Evolutionary conservation across 2,329 filamentous ascomycete genomes (phyloP).

Genomic region (Monosporascus sp.): DNA sequence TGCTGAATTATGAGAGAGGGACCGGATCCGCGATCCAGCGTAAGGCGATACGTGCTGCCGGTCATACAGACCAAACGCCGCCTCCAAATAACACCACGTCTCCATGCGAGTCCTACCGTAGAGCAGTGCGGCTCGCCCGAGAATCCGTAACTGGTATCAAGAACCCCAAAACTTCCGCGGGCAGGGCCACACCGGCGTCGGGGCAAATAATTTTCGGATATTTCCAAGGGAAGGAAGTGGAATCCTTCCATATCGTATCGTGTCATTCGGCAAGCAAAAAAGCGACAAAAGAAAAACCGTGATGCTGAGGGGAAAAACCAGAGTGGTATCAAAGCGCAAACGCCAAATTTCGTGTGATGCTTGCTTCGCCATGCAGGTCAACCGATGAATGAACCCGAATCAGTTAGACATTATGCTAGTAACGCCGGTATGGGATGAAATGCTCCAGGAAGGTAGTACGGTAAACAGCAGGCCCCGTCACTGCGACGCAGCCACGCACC

Average conservation of each 20-base stretch:
- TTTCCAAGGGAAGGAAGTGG: background rate
- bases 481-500: constrained; percentile 76
- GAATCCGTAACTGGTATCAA: background rate
- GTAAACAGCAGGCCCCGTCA: constrained; percentile 24
- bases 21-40: background rate
- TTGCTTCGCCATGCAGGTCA: constrained; percentile 33
- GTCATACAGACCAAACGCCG: background rate
- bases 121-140: background rate
- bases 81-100: background rate
- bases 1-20: background rate
- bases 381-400: constrained; percentile 27
- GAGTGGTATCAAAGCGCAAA: constrained; percentile 32
- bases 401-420: constrained; percentile 32
- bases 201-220: background rate
- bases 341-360: constrained; percentile 33
- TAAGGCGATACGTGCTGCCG: background rate
- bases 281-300: constrained; percentile 27
- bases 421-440: constrained; percentile 25
- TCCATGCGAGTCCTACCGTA: background rate
- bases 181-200: background rate
- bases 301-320: constrained; percentile 28
- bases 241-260: background rate
- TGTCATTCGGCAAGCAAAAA: background rate
- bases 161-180: background rate
- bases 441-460: constrained; percentile 12